Percentiles rank a stretch among this genome's conserved stretches.
phyloP scores from a whole-genome alignment of 176 grass and related monocot genomes.

The Poa annua region DNA sequence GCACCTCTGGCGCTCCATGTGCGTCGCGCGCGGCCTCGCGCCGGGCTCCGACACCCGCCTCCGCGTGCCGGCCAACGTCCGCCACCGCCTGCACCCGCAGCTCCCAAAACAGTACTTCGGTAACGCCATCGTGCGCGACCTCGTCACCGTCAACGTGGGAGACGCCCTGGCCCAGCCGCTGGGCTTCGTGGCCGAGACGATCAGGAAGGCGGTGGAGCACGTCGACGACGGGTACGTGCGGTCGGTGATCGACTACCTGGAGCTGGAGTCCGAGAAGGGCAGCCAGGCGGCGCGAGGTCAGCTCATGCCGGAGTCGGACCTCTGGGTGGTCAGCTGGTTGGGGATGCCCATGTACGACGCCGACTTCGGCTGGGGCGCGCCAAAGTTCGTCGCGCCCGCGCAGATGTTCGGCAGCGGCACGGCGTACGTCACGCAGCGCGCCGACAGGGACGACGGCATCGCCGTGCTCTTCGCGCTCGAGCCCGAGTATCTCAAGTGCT shows the following conservation, averaged over 20 bases:
- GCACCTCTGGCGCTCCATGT: constrained; percentile 59
- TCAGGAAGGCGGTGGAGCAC: constrained; percentile 43
- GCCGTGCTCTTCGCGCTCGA: constrained; percentile 38
- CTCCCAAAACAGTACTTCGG: constrained; percentile 54
- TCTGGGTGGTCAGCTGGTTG: constrained; percentile 68
- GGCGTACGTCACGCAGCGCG: constrained; percentile 56
- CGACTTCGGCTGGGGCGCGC: constrained; percentile 73
- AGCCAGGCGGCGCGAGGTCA: constrained; percentile 57
- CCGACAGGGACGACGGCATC: constrained; percentile 16
- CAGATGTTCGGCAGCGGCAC: constrained; percentile 69
- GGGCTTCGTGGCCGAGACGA: constrained; percentile 43
- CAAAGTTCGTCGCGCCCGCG: constrained; percentile 53
- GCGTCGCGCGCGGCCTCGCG: constrained; percentile 49
- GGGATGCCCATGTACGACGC: constrained; percentile 75
- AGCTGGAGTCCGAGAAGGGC: constrained; percentile 57
- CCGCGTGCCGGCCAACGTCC: constrained; percentile 52
- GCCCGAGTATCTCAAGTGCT: constrained; percentile 43
- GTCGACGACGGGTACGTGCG: constrained; percentile 59
- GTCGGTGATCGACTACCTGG: constrained; percentile 62
- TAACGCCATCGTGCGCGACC: constrained; percentile 65
- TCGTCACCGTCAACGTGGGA: constrained; percentile 28
- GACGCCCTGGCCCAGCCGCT: constrained; percentile 49
- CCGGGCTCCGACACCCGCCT: constrained; percentile 40
- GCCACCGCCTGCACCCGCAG: constrained; percentile 43
- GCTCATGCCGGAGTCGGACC: constrained; percentile 58